Evolutionary conservation across 495 filamentous ascomycete genomes (phyloP).

Genomic region (Cercophora newfieldiana): DNA sequence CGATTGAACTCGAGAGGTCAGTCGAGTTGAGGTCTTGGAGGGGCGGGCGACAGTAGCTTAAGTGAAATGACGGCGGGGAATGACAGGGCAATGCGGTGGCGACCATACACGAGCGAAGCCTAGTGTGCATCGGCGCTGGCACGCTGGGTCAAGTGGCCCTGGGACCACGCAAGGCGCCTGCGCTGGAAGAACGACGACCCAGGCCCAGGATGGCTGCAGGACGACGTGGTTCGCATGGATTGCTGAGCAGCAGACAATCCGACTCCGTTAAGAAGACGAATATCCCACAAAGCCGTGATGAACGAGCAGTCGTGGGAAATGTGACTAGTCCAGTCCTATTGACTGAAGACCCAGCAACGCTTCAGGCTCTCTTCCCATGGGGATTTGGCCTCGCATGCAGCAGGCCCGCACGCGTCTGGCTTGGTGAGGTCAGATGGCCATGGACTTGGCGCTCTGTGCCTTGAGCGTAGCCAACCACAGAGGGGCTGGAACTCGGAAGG

Average conservation of each 20-base stretch:
- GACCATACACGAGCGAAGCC: slow-evolving; percentile 35
- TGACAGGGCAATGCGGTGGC: slow-evolving; percentile 38
- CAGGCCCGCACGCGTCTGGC: slow-evolving; percentile 27
- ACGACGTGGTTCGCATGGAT: background rate
- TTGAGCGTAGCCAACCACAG: slow-evolving; percentile 35
- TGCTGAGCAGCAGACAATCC: background rate
- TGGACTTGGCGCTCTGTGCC: slow-evolving; percentile 34
- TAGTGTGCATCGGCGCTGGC: slow-evolving; percentile 31
- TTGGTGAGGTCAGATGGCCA: slow-evolving; percentile 42
- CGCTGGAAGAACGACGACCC: slow-evolving; percentile 22
- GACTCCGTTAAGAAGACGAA: background rate
- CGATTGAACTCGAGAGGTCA: slow-evolving; percentile 28
- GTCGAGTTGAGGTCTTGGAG: slow-evolving; percentile 36
- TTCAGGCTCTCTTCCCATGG: background rate
- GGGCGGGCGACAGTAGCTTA: slow-evolving; percentile 38
- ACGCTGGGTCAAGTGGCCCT: slow-evolving; percentile 34
- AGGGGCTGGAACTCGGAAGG: slow-evolving; percentile 29
- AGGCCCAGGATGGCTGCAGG: background rate
- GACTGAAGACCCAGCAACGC: background rate
- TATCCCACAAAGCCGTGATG: background rate
- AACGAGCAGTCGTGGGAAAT: background rate
- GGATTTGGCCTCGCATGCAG: slow-evolving; percentile 21
- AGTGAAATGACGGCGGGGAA: slow-evolving; percentile 42
- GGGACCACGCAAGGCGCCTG: slow-evolving; percentile 27
- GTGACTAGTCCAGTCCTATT: background rate